phyloP scores from a whole-genome alignment of 306 rosid species.

The Sesbania bispinosa region DNA sequence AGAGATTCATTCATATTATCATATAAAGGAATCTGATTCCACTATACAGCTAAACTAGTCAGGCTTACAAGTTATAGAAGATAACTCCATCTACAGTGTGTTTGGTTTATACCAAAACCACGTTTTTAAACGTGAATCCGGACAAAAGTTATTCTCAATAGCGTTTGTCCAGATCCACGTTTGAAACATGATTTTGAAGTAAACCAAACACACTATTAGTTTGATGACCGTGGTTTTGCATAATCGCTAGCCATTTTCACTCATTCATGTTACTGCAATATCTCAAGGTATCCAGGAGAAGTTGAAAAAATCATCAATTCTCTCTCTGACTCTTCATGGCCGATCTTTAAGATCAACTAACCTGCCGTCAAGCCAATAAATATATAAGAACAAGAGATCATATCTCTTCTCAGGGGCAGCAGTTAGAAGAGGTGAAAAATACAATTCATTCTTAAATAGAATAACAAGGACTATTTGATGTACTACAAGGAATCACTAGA shows the following conservation, averaged over 20 bases:
- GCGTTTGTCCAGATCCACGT: too few relatives aligned
- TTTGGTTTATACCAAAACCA: too few relatives aligned
- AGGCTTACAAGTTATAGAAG: background rate
- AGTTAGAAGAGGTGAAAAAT: background rate
- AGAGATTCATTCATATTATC: conserved; percentile 23
- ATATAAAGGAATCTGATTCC: conserved; percentile 15
- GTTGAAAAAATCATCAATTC: background rate
- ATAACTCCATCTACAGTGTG: too few relatives aligned
- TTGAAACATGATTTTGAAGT: too few relatives aligned
- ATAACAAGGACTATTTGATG: background rate
- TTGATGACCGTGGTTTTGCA: background rate
- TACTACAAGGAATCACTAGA: background rate
- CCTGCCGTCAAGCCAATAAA: conserved; percentile 37
- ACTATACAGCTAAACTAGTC: conserved; percentile 4
- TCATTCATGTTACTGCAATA: background rate
- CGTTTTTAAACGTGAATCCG: too few relatives aligned
- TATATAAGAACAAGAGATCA: conserved; percentile 1
- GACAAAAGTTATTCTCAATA: too few relatives aligned
- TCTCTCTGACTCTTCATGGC: conserved; percentile 26
- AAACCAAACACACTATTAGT: too few relatives aligned
- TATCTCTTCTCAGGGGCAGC: background rate
- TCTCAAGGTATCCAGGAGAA: background rate
- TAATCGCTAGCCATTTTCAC: background rate
- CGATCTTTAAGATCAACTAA: conserved; percentile 42
- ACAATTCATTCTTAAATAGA: background rate